A percentile compares a stretch with the other conserved stretches of the same genome.
These are phyloP conservation scores for Eimeria praecox DNA, from an alignment of 169 alveolate species.

Conservation along the genomic window DNA sequence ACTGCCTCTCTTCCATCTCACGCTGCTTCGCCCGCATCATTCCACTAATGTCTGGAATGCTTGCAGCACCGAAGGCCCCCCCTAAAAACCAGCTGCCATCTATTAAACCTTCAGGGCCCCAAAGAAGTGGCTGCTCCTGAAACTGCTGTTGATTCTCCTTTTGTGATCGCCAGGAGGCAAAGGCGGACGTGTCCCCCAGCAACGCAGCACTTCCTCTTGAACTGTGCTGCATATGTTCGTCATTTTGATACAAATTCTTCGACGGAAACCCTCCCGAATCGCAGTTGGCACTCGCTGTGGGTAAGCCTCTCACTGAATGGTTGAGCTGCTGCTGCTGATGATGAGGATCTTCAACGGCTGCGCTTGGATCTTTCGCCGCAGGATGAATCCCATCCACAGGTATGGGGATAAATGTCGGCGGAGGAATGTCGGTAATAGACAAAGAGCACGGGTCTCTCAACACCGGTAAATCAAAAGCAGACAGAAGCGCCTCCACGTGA, in stretches of 20 bases:
- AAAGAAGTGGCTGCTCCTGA: neutral
- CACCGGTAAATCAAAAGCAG: slow-evolving; percentile 30
- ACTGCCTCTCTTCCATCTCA: slow-evolving; percentile 28
- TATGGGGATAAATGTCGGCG: neutral
- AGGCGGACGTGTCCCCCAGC: too few relatives aligned
- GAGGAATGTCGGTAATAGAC: neutral
- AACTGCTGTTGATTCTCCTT: slow-evolving; percentile 1
- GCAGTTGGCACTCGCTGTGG: too few relatives aligned
- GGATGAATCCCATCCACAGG: too few relatives aligned
- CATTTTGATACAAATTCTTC: too few relatives aligned
- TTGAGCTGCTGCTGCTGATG: too few relatives aligned
- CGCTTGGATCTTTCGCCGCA: neutral
- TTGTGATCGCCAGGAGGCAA: neutral
- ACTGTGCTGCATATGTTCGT: too few relatives aligned
- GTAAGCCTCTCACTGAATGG: too few relatives aligned
- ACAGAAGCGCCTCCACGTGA: neutral
- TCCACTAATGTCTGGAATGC: slow-evolving; percentile 40
- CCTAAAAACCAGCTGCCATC: slow-evolving; percentile 67
- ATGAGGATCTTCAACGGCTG: slow-evolving; percentile 35
- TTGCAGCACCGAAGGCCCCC: slow-evolving; percentile 36
- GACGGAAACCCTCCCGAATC: too few relatives aligned
- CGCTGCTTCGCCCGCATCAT: slow-evolving; percentile 36
- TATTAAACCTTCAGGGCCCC: slow-evolving; percentile 44
- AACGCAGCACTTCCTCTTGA: too few relatives aligned
- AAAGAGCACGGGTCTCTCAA: slow-evolving; percentile 7